Conservation (phyloP, 2,329 filamentous ascomycete species). For the Stagonosporopsis vannaccii region DNA sequence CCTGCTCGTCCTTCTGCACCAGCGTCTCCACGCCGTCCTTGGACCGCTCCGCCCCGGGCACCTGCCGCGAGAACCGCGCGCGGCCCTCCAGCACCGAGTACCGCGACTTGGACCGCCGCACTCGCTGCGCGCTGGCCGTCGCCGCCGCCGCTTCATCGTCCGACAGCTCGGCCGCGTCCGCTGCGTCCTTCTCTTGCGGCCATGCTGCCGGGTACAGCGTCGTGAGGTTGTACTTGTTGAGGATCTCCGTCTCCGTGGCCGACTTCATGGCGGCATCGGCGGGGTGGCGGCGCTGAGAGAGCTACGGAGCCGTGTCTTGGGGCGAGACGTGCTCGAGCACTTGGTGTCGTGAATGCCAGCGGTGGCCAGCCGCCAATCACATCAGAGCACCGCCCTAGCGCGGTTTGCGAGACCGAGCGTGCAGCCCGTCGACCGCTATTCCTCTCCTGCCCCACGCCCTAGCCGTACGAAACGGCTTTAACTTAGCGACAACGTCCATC, state of each 20-base stretch:
- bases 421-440: no score
- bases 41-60: constrained; percentile 73
- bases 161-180: constrained; percentile 58
- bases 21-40: constrained; percentile 75
- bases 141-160: constrained; percentile 61
- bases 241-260: constrained; percentile 70
- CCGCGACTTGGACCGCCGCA: constrained; percentile 72
- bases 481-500: no score
- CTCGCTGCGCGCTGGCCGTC: constrained; percentile 30
- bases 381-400: constrained; percentile 2
- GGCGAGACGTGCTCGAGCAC: neutral
- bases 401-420: no score
- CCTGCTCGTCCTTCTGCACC: constrained; percentile 89
- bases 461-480: no score
- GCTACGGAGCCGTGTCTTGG: neutral
- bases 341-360: constrained; percentile 23
- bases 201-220: constrained; percentile 82
- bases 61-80: constrained; percentile 71
- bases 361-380: constrained; percentile 35
- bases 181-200: constrained; percentile 81
- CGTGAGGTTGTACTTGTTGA: constrained; percentile 88
- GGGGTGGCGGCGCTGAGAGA: neutral
- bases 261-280: constrained; percentile 34
- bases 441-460: no score
- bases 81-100: constrained; percentile 85